Percentiles rank a stretch among this genome's conserved stretches.
Conservation (phyloP, 148 eudicot genomes). For the Vaccinium corymbosum region DNA sequence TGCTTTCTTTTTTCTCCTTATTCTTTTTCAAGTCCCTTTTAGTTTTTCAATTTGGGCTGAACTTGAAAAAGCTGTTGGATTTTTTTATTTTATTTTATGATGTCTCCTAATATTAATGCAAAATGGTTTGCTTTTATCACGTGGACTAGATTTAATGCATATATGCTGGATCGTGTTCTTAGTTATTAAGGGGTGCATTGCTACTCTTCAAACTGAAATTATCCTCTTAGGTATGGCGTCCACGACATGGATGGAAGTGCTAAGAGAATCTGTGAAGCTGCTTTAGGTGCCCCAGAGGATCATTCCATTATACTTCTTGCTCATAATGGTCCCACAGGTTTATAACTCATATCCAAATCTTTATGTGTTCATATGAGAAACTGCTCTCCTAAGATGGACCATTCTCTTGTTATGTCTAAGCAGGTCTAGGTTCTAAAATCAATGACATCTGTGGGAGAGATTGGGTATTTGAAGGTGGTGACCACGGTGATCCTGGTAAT, state of each 20-base stretch:
- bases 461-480: conserved; percentile 74
- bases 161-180: not conserved
- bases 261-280: conserved; percentile 53
- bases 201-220: conserved; percentile 8
- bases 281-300: conserved; percentile 51
- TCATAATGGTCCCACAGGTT: conserved; percentile 96
- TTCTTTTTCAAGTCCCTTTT: not conserved
- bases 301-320: conserved; percentile 71
- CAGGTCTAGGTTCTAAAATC: conserved; percentile 81
- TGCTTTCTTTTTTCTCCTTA: conserved; percentile 1
- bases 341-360: conserved; percentile 6
- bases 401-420: not conserved
- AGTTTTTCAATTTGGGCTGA: not conserved
- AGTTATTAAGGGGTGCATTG: not conserved
- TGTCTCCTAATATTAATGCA: not conserved
- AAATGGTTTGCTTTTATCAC: not conserved
- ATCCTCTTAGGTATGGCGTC: conserved; percentile 61
- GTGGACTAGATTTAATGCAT: not conserved
- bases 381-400: not conserved
- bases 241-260: conserved; percentile 72
- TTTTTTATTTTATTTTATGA: not conserved
- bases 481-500: conserved; percentile 93
- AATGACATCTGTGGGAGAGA: conserved; percentile 91
- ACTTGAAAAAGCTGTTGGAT: not conserved
- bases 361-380: not conserved